These are phyloP conservation scores for Adansonia rubrostipa DNA, from an alignment of 441 rosid genomes.

Conservation along the genomic window DNA sequence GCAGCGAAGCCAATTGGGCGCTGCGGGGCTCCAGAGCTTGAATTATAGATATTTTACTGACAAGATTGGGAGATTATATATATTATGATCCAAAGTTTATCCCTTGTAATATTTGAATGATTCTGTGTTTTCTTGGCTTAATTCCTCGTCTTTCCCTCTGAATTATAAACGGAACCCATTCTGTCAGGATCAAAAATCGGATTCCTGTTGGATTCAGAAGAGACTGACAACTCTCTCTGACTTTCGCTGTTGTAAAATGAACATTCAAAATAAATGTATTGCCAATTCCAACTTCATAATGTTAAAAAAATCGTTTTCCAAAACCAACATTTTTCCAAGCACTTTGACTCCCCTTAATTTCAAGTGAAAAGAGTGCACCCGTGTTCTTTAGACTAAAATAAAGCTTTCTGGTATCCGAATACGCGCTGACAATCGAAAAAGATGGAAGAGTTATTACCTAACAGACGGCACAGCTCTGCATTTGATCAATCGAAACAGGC, in stretches of 20 bases:
- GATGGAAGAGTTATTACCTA: neutral
- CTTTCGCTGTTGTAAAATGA: too few species aligned
- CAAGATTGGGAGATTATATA: neutral
- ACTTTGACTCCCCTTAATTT: neutral
- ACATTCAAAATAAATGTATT: neutral
- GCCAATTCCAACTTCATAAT: neutral
- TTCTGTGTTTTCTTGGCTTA: neutral
- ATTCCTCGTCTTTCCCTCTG: neutral
- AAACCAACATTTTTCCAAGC: neutral
- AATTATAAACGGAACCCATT: too few species aligned
- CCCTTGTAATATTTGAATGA: neutral
- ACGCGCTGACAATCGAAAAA: neutral
- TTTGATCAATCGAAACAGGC: slow-evolving; percentile 1
- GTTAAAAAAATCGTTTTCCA: neutral
- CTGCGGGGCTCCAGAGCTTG: slow-evolving; percentile 37
- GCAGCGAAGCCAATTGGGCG: slow-evolving; percentile 93
- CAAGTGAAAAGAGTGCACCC: neutral
- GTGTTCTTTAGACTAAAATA: neutral
- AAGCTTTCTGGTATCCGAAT: neutral
- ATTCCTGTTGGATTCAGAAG: too few species aligned
- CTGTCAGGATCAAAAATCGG: too few species aligned
- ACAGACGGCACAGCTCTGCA: neutral
- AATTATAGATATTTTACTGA: neutral
- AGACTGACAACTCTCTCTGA: too few species aligned
- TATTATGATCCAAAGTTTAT: neutral